A percentile compares a stretch with the other conserved stretches of the same genome.
Conservation (phyloP, 2,329 filamentous ascomycete species). For the Arthrobotrys sphaeroides region DNA sequence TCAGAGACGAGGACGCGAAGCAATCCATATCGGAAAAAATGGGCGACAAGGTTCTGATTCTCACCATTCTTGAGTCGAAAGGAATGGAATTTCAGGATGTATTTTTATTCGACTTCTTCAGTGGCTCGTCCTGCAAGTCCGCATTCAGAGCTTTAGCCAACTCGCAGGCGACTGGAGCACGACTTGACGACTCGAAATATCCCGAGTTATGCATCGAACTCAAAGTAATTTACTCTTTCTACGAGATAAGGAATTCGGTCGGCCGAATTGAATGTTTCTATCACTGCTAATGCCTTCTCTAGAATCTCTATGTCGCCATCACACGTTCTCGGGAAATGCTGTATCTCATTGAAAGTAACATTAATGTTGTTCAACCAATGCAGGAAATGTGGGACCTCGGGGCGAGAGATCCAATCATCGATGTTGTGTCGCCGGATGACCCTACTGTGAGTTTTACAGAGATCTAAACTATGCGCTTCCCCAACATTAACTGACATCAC, state of each 20-base stretch:
- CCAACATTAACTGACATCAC: not conserved
- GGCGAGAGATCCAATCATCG: not conserved
- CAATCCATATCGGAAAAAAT: slow-evolving; percentile 56
- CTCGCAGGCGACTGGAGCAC: not conserved
- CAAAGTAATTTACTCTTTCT: slow-evolving; percentile 7
- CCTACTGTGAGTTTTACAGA: not conserved
- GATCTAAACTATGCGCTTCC: not conserved
- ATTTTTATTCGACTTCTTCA: slow-evolving; percentile 59
- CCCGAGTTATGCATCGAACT: slow-evolving; percentile 20
- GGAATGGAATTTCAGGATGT: slow-evolving; percentile 62
- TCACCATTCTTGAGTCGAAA: slow-evolving; percentile 60
- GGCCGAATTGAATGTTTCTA: too few species aligned
- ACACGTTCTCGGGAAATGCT: slow-evolving; percentile 22
- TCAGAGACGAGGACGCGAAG: slow-evolving; percentile 59
- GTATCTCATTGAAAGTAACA: slow-evolving; percentile 11
- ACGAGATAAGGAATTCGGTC: too few species aligned
- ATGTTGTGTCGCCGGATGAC: not conserved
- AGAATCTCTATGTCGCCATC: slow-evolving; percentile 38
- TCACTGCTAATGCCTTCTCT: not conserved
- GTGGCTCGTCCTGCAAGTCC: not conserved
- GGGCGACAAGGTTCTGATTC: slow-evolving; percentile 58
- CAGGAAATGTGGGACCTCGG: slow-evolving; percentile 11
- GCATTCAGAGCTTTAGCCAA: slow-evolving; percentile 25
- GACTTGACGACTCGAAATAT: slow-evolving; percentile 15
- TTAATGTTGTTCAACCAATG: not conserved